Evolutionary conservation across 2,329 filamentous ascomycete genomes (phyloP), one percentile per base, ranked within the genome.

Genomic region (Triangularia verruculosa): DNA sequence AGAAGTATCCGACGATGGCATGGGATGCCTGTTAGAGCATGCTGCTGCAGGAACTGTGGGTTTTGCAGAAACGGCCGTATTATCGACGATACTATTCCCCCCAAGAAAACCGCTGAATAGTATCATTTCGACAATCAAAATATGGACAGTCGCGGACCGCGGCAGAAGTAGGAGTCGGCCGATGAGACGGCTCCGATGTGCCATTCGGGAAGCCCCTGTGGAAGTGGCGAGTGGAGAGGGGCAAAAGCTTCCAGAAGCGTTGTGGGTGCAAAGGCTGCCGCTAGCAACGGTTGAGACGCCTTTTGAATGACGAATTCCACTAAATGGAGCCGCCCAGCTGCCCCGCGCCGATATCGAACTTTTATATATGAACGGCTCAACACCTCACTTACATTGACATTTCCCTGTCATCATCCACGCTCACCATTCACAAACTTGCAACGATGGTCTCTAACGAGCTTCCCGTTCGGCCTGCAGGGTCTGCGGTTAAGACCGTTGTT

Each of bases 291-390:
- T 39, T 58, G 56, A 58, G 27, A 51, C 61, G 61, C 61, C 61
- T 43, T 62, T 59, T 28, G 47, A 58, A 62, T 59, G 61, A 62
- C 61, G 43, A 62, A 17, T 57, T 62, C 47, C 30, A 57, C 52
- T 8, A 32, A 12, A 62, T 62, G 61, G 61, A 62, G 43, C 32
- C 57, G n/a, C 30, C 22, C 34, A n/a, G 51, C 25, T 34, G 13
- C 61, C 61, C 54, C 61, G 25, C 61, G 39, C 61, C 55, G 39
- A 62, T 58, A 58, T 58, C 61, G 27, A 57, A 62, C n/a, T 20
- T 34, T 22, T 28, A 28, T 15, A 28, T 15, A 39, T 6, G 7
- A 8, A 32, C 52, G 9, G 20, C 47, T 61, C 47, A 53, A 54
- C 43, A 60, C 30, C 20, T 39, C 30, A 22, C 28, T 28, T 43